Conservation (phyloP, 495 filamentous ascomycete species). For the Oleoguttula mirabilis region DNA sequence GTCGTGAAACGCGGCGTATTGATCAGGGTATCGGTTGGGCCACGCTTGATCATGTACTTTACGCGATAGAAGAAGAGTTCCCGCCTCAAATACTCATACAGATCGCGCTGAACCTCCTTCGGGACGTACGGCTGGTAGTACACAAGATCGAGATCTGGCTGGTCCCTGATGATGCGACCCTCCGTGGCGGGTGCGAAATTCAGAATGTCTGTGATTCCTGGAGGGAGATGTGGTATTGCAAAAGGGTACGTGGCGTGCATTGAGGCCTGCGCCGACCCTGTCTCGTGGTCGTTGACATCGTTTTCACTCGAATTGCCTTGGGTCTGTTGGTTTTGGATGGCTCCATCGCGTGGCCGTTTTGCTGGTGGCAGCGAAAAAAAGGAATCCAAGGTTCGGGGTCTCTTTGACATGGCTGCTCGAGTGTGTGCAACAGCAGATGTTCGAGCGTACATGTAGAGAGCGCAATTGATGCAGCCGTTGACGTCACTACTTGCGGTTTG, state of each 20-base stretch:
- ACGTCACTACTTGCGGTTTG: no score
- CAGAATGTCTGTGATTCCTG: slow-evolving; percentile 31
- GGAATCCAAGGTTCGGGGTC: no score
- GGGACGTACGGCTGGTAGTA: slow-evolving; percentile 57
- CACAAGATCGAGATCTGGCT: slow-evolving; percentile 52
- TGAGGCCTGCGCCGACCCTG: slow-evolving; percentile 21
- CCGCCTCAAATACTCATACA: slow-evolving; percentile 53
- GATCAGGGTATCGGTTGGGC: slow-evolving; percentile 43
- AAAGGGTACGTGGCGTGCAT: slow-evolving; percentile 51
- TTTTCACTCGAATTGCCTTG: no score
- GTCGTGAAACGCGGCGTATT: slow-evolving; percentile 60
- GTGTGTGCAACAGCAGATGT: no score
- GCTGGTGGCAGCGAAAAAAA: no score
- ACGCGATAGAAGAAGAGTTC: slow-evolving; percentile 63
- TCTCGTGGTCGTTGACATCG: no score
- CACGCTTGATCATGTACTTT: slow-evolving; percentile 53
- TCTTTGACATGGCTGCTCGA: no score
- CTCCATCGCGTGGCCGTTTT: no score
- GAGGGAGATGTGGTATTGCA: slow-evolving; percentile 45
- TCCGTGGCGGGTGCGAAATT: slow-evolving; percentile 30
- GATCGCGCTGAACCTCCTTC: slow-evolving; percentile 35
- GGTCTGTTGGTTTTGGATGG: no score
- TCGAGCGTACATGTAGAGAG: no score
- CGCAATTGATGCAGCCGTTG: no score
- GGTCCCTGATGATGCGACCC: slow-evolving; percentile 41